A percentile compares a stretch with the other conserved stretches of the same genome.
phyloP scores from a whole-genome alignment of 345 rosid genomes.

The Heritiera littoralis region DNA sequence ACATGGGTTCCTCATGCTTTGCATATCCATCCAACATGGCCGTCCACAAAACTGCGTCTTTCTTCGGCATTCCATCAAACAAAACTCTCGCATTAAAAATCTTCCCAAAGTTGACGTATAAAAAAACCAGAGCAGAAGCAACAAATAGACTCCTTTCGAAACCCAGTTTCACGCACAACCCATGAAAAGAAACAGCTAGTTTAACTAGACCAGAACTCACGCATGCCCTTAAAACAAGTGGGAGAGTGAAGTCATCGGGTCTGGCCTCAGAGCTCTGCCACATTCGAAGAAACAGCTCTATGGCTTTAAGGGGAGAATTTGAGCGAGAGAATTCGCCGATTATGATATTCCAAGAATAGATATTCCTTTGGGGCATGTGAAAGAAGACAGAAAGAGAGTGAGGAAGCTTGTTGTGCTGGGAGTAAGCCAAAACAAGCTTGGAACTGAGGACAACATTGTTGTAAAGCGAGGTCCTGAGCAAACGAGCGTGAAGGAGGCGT shows the following conservation, averaged over 20 bases:
- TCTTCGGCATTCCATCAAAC: conserved; percentile 55
- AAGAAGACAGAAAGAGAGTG: conserved; percentile 52
- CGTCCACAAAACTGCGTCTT: conserved; percentile 61
- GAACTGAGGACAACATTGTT: conserved; percentile 52
- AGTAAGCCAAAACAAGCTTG: conserved; percentile 55
- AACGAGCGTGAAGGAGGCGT: conserved; percentile 63
- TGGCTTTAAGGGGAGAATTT: conserved; percentile 32
- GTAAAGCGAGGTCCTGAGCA: conserved; percentile 51
- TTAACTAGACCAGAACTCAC: conserved; percentile 31
- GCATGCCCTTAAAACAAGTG: conserved; percentile 62
- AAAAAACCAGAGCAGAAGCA: conserved; percentile 50
- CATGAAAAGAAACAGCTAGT: conserved; percentile 43
- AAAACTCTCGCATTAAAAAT: conserved; percentile 38
- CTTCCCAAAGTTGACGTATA: conserved; percentile 37
- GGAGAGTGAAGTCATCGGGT: conserved; percentile 62
- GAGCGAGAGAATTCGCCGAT: conserved; percentile 68
- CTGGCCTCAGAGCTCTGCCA: conserved; percentile 35
- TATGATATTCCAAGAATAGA: conserved; percentile 70
- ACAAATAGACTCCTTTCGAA: conserved; percentile 47
- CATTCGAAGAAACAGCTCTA: conserved; percentile 52
- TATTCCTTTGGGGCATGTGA: conserved; percentile 60
- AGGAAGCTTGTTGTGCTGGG: conserved; percentile 43
- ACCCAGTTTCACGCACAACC: conserved; percentile 51
- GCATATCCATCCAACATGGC: conserved; percentile 68
- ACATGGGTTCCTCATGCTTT: conserved; percentile 48